These are phyloP conservation scores for Tympanopsis confertula DNA, from an alignment of 2,329 filamentous ascomycete species.

Conservation along the genomic window DNA sequence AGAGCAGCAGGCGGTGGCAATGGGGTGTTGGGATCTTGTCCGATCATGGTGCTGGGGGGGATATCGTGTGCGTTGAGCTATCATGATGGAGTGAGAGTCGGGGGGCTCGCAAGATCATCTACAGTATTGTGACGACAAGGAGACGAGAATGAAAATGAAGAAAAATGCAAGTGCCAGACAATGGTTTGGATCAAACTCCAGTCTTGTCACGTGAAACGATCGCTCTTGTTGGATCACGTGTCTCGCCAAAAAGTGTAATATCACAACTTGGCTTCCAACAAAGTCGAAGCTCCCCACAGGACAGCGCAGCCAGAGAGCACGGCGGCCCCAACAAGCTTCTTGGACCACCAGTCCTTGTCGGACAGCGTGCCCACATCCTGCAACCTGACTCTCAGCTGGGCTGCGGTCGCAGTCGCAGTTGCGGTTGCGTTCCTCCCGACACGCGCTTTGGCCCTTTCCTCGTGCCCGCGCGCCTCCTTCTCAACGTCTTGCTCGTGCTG, in stretches of 20 bases:
- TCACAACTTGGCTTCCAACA: constrained; percentile 24
- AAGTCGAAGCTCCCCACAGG: constrained; percentile 46
- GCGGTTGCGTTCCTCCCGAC: constrained; percentile 11
- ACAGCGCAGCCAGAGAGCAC: constrained; percentile 49
- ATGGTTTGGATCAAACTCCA: no score
- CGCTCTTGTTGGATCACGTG: no score
- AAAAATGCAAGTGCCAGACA: no score
- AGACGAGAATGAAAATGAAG: no score
- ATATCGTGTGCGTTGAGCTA: not conserved
- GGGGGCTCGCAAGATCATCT: no score
- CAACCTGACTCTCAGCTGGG: constrained; percentile 18
- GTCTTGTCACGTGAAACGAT: no score
- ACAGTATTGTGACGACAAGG: no score
- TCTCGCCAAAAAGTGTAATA: no score
- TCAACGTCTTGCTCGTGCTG: constrained; percentile 24
- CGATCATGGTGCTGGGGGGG: not conserved
- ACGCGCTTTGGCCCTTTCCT: constrained; percentile 31
- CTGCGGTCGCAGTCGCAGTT: constrained; percentile 4
- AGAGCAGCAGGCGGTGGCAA: not conserved
- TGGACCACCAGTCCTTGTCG: constrained; percentile 56
- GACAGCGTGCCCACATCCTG: constrained; percentile 48
- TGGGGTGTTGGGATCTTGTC: not conserved
- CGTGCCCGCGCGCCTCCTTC: constrained; percentile 13
- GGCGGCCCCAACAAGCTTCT: constrained; percentile 50
- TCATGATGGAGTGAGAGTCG: no score